Conservation (phyloP, 2,329 filamentous ascomycete species). For the Epichloe brachyelytri region DNA sequence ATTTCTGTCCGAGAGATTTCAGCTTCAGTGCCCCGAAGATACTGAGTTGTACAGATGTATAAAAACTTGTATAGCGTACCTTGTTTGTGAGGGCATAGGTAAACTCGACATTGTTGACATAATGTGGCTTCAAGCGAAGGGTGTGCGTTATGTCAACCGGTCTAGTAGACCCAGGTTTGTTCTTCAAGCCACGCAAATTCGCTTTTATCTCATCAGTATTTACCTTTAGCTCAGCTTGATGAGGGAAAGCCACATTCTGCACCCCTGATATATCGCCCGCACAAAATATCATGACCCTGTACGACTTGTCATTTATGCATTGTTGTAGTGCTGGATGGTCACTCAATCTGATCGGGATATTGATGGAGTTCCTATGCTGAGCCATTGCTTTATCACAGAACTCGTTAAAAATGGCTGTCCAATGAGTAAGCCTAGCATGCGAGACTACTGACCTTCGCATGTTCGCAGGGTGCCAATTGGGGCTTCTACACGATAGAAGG, state of each 20-base stretch:
- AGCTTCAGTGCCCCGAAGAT: slow-evolving; percentile 5
- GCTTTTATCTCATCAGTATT: slow-evolving; percentile 80
- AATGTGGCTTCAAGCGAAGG: slow-evolving; percentile 55
- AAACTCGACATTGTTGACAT: slow-evolving; percentile 67
- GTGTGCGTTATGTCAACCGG: slow-evolving; percentile 80
- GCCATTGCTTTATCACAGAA: slow-evolving; percentile 35
- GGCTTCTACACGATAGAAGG: slow-evolving; percentile 65
- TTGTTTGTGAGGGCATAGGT: slow-evolving; percentile 88
- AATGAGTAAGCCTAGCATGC: slow-evolving; percentile 16
- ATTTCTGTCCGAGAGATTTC: slow-evolving; percentile 40
- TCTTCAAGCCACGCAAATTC: slow-evolving; percentile 91
- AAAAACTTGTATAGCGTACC: slow-evolving; percentile 34
- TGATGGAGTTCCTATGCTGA: slow-evolving; percentile 37
- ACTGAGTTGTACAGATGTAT: background rate
- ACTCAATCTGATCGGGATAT: slow-evolving; percentile 32
- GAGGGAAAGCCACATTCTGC: slow-evolving; percentile 78
- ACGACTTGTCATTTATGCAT: slow-evolving; percentile 45
- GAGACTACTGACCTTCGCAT: slow-evolving; percentile 53
- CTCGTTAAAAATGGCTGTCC: slow-evolving; percentile 7
- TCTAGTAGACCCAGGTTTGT: slow-evolving; percentile 86
- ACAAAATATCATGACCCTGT: slow-evolving; percentile 75
- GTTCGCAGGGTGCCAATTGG: slow-evolving; percentile 51
- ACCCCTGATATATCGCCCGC: slow-evolving; percentile 47
- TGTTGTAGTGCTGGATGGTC: slow-evolving; percentile 39
- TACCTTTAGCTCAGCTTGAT: slow-evolving; percentile 84